A percentile compares a stretch with the other conserved stretches of the same genome.
Conservation (phyloP, 352 stramenopile genomes). For the Aphanomyces astaci region DNA sequence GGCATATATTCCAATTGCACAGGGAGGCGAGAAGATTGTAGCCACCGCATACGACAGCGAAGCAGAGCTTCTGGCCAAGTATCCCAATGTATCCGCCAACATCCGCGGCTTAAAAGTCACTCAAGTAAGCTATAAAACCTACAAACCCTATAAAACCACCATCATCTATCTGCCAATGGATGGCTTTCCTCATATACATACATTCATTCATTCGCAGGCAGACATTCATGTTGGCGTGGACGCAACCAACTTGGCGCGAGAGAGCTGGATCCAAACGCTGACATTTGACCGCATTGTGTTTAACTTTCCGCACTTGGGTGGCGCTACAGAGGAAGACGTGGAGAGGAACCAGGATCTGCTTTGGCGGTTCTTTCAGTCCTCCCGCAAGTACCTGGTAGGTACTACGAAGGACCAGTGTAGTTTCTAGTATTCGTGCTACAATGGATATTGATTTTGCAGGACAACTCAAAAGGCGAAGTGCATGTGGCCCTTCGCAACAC, state of each 20-base stretch:
- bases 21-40: constrained; percentile 57
- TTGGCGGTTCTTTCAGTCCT: constrained; percentile 65
- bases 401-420: background rate
- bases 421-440: constrained; percentile 31
- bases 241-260: constrained; percentile 49
- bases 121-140: constrained; percentile 37
- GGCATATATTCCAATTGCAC: no score
- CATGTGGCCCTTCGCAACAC: constrained; percentile 69
- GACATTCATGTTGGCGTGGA: constrained; percentile 61
- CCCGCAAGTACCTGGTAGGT: constrained; percentile 36
- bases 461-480: constrained; percentile 39
- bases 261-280: constrained; percentile 40
- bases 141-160: no score
- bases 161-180: no score
- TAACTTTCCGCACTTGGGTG: constrained; percentile 82
- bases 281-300: constrained; percentile 70
- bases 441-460: background rate
- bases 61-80: constrained; percentile 60
- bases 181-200: background rate
- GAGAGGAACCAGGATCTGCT: constrained; percentile 75
- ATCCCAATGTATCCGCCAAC: constrained; percentile 55
- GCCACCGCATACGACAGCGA: constrained; percentile 75
- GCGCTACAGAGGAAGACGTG: constrained; percentile 72
- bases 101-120: constrained; percentile 62
- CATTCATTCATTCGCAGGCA: constrained; percentile 28